Evolutionary conservation across 2,329 filamentous ascomycete genomes (phyloP).

Genomic region (Cytospora leucostoma): DNA sequence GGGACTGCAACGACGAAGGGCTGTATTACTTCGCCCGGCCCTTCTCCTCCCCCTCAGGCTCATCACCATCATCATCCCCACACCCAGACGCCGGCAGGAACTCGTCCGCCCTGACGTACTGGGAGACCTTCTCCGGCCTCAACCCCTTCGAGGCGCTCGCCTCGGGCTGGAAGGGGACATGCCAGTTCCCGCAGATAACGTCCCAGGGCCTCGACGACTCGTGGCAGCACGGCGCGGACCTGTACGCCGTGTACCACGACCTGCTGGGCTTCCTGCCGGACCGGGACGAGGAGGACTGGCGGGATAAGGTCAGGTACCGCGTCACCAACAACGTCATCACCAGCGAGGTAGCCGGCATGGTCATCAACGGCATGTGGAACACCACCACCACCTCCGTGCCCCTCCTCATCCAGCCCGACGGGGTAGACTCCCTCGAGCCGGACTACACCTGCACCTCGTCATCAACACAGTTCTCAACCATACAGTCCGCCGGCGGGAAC

Average conservation of each 20-base stretch:
- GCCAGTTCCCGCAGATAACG: slow-evolving; percentile 82
- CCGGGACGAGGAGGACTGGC: slow-evolving; percentile 44
- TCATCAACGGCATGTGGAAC: slow-evolving; percentile 70
- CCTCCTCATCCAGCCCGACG: slow-evolving; percentile 53
- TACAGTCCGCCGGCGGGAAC: slow-evolving; percentile 46
- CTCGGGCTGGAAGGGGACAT: slow-evolving; percentile 70
- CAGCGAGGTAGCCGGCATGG: slow-evolving; percentile 75
- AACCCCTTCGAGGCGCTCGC: slow-evolving; percentile 64
- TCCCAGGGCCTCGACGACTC: slow-evolving; percentile 70
- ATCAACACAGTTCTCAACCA: slow-evolving; percentile 42
- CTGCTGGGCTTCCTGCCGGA: slow-evolving; percentile 67
- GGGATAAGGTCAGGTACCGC: slow-evolving; percentile 58
- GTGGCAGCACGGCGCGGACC: slow-evolving; percentile 73
- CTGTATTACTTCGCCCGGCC: slow-evolving; percentile 70
- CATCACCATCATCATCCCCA: slow-evolving; percentile 13
- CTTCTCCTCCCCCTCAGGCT: slow-evolving; percentile 35
- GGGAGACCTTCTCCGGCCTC: slow-evolving; percentile 58
- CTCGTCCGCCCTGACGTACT: slow-evolving; percentile 59
- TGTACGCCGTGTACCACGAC: slow-evolving; percentile 74
- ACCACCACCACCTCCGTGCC: slow-evolving; percentile 43
- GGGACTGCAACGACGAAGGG: slow-evolving; percentile 71
- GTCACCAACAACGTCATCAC: slow-evolving; percentile 85
- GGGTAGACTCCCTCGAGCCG: slow-evolving; percentile 73
- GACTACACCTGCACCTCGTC: slow-evolving; percentile 66
- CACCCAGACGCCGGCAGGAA: slow-evolving; percentile 21